Evolutionary conservation across 108 stramenopile genomes (phyloP).

Genomic region (Pseudonitzschia pungens): DNA sequence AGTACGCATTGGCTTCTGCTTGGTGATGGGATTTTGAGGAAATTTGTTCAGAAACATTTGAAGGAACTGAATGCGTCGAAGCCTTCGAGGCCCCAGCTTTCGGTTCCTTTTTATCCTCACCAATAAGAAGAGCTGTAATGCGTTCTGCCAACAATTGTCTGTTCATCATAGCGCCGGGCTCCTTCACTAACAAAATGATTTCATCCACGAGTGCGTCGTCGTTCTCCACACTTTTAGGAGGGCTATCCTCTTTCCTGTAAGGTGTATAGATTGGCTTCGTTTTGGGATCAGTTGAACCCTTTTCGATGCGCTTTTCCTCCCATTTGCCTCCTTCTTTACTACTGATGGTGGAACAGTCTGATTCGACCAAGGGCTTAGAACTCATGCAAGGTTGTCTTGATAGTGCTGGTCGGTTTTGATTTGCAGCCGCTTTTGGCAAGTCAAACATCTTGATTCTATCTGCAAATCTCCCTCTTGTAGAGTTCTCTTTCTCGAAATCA

Average conservation of each 20-base stretch:
- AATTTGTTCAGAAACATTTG: not conserved
- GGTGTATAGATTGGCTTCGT: not conserved
- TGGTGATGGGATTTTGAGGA: not conserved
- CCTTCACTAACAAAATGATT: slow-evolving; percentile 2
- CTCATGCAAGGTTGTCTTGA: not conserved
- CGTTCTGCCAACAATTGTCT: not conserved
- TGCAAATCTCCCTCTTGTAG: not conserved
- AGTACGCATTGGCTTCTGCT: slow-evolving; percentile 17
- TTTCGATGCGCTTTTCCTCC: not conserved
- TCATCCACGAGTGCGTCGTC: not conserved
- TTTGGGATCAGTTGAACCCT: not conserved
- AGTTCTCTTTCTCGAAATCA: not conserved
- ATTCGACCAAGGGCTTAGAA: not conserved
- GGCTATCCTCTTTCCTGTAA: not conserved
- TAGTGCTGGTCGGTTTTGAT: not conserved
- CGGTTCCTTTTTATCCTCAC: not conserved
- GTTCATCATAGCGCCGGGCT: slow-evolving; percentile 1
- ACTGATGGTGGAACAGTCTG: not conserved
- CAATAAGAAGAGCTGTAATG: not conserved
- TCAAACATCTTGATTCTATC: not conserved
- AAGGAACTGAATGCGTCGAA: not conserved
- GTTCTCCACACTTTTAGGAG: not conserved
- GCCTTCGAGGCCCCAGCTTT: not conserved
- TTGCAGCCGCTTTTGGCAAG: not conserved
- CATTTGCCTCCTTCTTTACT: not conserved